Evolutionary conservation across 306 rosid species (phyloP).

Genomic region (Sophora flavescens): DNA sequence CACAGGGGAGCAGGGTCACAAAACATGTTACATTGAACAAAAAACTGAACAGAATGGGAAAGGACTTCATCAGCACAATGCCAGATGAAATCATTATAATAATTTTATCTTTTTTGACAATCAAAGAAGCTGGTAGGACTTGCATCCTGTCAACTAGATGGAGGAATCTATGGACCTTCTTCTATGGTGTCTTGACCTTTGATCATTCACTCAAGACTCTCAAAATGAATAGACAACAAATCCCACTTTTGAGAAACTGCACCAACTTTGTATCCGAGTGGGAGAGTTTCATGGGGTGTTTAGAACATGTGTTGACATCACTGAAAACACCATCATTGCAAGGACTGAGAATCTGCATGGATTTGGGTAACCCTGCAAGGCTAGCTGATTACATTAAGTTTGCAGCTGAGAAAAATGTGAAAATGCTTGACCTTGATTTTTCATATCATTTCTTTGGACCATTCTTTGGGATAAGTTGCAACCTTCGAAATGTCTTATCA

Average conservation of each 20-base stretch:
- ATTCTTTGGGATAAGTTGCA: background rate
- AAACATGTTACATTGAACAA: background rate
- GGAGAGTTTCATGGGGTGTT: background rate
- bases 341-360: conserved; percentile 35
- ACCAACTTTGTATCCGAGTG: background rate
- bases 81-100: conserved; percentile 23
- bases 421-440: conserved; percentile 14
- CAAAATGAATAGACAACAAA: background rate
- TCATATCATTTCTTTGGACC: background rate
- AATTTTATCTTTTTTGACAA: background rate
- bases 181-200: conserved; percentile 14
- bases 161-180: conserved; percentile 27
- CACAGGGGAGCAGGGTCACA: background rate
- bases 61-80: conserved; percentile 25
- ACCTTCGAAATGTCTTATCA: background rate
- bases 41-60: background rate
- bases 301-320: background rate
- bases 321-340: background rate
- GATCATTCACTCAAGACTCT: conserved; percentile 4
- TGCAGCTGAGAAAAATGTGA: conserved; percentile 10
- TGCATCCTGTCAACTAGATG: conserved; percentile 30
- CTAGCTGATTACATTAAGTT: background rate
- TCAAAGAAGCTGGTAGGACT: conserved; percentile 38
- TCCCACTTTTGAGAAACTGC: background rate
- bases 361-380: conserved; percentile 27